phyloP scores from a whole-genome alignment of 257 asterid species.

The Solanum bulbocastanum region DNA sequence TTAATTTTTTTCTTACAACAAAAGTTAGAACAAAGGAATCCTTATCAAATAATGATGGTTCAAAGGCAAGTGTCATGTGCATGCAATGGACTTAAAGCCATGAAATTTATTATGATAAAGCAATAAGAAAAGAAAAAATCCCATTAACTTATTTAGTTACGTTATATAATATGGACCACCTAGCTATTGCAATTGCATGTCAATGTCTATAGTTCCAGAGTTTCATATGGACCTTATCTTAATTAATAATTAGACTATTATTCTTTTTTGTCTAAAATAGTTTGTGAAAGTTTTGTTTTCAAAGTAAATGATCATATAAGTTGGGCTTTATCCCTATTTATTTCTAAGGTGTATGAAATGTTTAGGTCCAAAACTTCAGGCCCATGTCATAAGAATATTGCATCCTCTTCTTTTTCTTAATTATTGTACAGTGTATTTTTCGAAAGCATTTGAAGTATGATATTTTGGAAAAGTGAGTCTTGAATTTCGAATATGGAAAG shows the following conservation, averaged over 20 bases:
- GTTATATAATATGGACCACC: constrained; percentile 10
- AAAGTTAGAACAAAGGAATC: constrained; percentile 3
- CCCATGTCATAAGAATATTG: background rate
- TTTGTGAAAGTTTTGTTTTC: background rate
- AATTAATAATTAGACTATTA: background rate
- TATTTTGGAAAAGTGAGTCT: background rate
- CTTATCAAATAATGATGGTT: constrained; percentile 18
- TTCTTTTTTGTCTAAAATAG: background rate
- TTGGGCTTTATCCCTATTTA: background rate
- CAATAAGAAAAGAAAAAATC: background rate
- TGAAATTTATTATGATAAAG: constrained; percentile 11
- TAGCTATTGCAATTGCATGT: background rate
- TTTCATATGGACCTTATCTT: background rate
- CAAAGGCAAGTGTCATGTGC: constrained; percentile 23
- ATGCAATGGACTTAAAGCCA: constrained; percentile 11
- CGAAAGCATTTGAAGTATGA: background rate
- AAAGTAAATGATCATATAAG: background rate
- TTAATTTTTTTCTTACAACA: background rate
- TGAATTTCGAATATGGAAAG: background rate
- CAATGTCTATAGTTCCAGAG: background rate
- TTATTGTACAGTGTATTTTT: background rate
- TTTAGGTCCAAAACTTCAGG: background rate
- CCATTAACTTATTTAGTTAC: background rate
- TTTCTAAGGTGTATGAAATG: background rate
- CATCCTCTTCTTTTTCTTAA: background rate